Percentiles rank a stretch among this genome's conserved stretches.
phyloP scores from a whole-genome alignment of 169 alveolate species.

The Cyclospora cayetanensis region DNA sequence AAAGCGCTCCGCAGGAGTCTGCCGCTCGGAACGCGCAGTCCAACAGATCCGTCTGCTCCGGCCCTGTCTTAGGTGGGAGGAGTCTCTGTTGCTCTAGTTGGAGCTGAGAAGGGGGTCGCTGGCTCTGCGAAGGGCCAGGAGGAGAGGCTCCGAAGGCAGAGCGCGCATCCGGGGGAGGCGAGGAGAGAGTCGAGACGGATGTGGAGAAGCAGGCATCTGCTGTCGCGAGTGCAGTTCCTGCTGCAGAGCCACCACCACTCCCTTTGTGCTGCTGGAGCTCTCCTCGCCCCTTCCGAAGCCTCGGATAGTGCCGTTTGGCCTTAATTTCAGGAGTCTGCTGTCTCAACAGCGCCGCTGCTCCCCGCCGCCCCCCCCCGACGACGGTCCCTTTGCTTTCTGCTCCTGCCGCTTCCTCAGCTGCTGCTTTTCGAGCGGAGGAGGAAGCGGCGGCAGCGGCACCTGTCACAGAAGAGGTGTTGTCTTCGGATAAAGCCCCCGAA shows the following conservation, averaged over 20 bases:
- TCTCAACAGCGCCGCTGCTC: background rate
- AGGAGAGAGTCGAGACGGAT: background rate
- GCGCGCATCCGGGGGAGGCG: background rate
- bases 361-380: background rate
- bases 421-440: background rate
- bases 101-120: no score
- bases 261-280: conserved; percentile 13
- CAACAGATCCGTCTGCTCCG: background rate
- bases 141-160: background rate
- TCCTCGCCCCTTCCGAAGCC: background rate
- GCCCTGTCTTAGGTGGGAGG: background rate
- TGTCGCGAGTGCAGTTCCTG: conserved; percentile 11
- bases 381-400: background rate
- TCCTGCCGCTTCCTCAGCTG: background rate
- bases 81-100: background rate
- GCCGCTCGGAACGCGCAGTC: background rate
- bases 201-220: background rate
- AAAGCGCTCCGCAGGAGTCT: background rate
- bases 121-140: background rate
- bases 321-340: no score
- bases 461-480: background rate
- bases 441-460: background rate
- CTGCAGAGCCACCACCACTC: background rate
- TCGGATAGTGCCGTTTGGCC: background rate
- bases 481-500: background rate